Evolutionary conservation across 2,329 filamentous ascomycete genomes (phyloP), one percentile per base, ranked within the genome.

Genomic region (Proliferodiscus dingleyae): DNA sequence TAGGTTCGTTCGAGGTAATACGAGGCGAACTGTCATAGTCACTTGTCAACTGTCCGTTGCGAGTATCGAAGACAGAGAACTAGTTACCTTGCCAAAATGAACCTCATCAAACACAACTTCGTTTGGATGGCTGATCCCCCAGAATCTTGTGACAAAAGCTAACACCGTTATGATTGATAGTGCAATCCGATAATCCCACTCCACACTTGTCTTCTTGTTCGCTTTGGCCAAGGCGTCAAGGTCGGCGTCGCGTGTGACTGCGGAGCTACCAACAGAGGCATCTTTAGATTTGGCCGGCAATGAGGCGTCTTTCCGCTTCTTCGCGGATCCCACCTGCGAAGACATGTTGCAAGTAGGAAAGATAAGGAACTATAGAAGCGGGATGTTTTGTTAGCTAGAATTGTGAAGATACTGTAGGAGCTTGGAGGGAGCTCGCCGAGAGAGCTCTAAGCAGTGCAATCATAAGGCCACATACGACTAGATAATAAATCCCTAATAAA

Each of bases 31-130:
- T 85, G 58, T 43, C 30, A n/a, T 36, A 44, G 52, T 34, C 11
- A 5, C 42, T 42, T 15, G 21, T 47, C 41, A 57, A 55, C 43
- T 26, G 4, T 26, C 13, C 3, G 30, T 24, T 19, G 24, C 29
- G 10, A 43, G 10, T 23, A 21, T 5, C 4, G 34, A 41, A 18
- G 13, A 23, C 15, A 8, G 15, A 10, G 16, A 8, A 34, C 30
- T 61, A 19, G 76, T 49, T 74, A 96, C 91, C 86, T 98, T 98
- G 72, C 93, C 93, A 68, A 98, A 98, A 71, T 98, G 93, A 47
- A 98, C 93, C 70, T 98, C 93, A 64, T 98, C 93, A 64, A 98
- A 98, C 40, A 98, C 93, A 45, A 98, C 93, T 72, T 97, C 87
- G 64, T 95, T 84, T 13, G 93, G 93, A 68, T 96, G 90, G 65